Conservation (phyloP, 768 basidiomycete species). For the Lactarius trivialis region DNA sequence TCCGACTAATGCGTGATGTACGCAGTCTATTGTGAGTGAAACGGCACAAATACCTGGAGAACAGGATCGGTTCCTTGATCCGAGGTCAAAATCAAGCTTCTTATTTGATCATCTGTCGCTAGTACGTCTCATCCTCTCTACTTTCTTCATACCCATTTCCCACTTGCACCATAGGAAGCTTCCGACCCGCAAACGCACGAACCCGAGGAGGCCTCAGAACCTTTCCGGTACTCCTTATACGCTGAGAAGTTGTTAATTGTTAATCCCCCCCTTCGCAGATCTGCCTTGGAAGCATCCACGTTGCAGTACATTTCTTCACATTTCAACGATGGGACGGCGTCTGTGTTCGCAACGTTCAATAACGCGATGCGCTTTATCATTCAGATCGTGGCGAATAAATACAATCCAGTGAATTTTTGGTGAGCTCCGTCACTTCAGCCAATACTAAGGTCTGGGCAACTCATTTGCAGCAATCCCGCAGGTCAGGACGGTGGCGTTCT, state of each 20-base stretch:
- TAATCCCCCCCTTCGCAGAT: conserved; percentile 35
- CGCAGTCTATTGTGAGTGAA: conserved; percentile 76
- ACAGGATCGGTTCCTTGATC: conserved; percentile 76
- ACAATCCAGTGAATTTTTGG: conserved; percentile 93
- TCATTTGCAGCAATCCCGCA: conserved; percentile 27
- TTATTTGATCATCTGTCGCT: conserved; percentile 79
- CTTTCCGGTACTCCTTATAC: conserved; percentile 54
- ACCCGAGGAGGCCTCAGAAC: conserved; percentile 57
- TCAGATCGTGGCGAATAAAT: conserved; percentile 92
- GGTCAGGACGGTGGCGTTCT: conserved; percentile 95
- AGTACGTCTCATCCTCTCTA: conserved; percentile 39
- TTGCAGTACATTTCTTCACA: conserved; percentile 71
- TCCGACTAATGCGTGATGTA: not conserved
- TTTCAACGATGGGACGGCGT: conserved; percentile 70
- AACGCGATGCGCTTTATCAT: conserved; percentile 49
- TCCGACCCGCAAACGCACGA: conserved; percentile 63
- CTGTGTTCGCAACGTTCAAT: conserved; percentile 56
- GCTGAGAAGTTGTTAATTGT: not conserved
- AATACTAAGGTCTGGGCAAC: not conserved
- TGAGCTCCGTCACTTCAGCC: conserved; percentile 30
- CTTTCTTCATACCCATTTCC: not conserved
- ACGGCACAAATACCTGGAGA: conserved; percentile 50
- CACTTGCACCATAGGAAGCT: conserved; percentile 49
- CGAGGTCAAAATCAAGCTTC: conserved; percentile 71
- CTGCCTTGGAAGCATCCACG: conserved; percentile 62